Evolutionary conservation across 1,284 basidiomycete species (phyloP), one percentile per base, ranked within the genome.

Genomic region (Puccinia polysora): DNA sequence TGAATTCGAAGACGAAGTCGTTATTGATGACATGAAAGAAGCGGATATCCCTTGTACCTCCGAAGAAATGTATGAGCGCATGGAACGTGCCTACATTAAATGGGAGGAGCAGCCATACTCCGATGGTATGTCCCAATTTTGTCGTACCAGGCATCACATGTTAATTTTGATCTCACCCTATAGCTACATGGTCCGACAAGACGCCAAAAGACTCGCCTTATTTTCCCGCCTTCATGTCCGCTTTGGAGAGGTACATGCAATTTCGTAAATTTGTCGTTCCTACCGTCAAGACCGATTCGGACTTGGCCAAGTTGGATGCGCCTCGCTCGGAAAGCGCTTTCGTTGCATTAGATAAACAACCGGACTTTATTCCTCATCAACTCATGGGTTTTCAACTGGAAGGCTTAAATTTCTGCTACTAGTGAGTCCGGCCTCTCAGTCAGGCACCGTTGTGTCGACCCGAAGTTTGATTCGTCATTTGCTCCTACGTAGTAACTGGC

Each of bases 21-120:
- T 73, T 36, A 71, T 73, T 32, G 70, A 73, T 23, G 58, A 75
- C 23, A 32, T 62, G 0, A 38, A 75, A 20, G 78, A 80, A 64
- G 79, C 79, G 1, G 30, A 79, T 7, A 65, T 78, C 47, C 68
- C 73, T 7, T 74, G 75, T 5, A 75, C 78, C n/a, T 43, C 78
- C 5, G 78, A 81, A 56, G 80, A 84, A 1, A 83, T 89, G 75
- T 84, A 86, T 20, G 81, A 85, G 30, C 80, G 84, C 50, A 84
- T 91, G 40, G 82, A 87, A n/a, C 90, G 88, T 86, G 84, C 84
- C 7, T 89, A 90, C 78, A 84, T 91, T 75, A 97, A 96, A 80
- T 97, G 92, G 91, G 83, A 87, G 43, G 91, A 94, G 75, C 82
- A 95, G 52, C 87, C 88, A 32, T 96, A 97, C 75, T 90, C 92